Conservation (phyloP, 495 filamentous ascomycete genomes). For the Aspergillus sclerotiicarbonarius region DNA sequence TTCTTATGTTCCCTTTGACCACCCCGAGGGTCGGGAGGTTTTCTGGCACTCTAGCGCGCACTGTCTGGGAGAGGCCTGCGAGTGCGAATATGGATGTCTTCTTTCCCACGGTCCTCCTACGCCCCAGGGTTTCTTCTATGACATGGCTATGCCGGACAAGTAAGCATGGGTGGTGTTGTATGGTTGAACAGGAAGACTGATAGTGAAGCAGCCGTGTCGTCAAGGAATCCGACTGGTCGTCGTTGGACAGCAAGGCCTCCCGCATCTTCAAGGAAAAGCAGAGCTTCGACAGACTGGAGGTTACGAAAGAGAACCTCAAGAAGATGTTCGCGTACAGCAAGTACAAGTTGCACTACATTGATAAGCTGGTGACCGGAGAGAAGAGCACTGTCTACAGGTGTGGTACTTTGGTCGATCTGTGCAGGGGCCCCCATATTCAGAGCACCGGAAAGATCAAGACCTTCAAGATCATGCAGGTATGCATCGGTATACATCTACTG, state of each 20-base stretch:
- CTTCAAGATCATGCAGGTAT: conserved; percentile 84
- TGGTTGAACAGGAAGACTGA: conserved; percentile 7
- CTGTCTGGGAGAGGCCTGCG: conserved; percentile 87
- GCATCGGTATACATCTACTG: not conserved
- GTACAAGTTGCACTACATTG: conserved; percentile 95
- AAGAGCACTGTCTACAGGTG: conserved; percentile 91
- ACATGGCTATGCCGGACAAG: conserved; percentile 81
- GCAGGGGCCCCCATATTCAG: conserved; percentile 81
- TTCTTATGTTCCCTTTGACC: conserved; percentile 77
- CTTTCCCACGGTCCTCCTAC: conserved; percentile 92
- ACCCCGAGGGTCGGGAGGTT: conserved; percentile 78
- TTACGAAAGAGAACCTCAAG: conserved; percentile 84
- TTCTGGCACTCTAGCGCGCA: conserved; percentile 96
- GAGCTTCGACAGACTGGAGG: conserved; percentile 82
- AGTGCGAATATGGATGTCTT: conserved; percentile 83
- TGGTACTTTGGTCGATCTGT: conserved; percentile 77
- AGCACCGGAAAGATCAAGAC: conserved; percentile 89
- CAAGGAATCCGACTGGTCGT: conserved; percentile 69
- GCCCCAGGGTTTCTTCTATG: conserved; percentile 95
- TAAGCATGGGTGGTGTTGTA: conserved; percentile 21
- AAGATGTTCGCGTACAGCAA: conserved; percentile 98
- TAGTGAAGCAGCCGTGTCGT: conserved; percentile 56
- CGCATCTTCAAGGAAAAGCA: conserved; percentile 95
- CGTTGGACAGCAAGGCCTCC: conserved; percentile 69
- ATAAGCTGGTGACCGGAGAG: conserved; percentile 87